Evolutionary conservation across 2,329 filamentous ascomycete genomes (phyloP).

Genomic region (Atkinsonella texensis): DNA sequence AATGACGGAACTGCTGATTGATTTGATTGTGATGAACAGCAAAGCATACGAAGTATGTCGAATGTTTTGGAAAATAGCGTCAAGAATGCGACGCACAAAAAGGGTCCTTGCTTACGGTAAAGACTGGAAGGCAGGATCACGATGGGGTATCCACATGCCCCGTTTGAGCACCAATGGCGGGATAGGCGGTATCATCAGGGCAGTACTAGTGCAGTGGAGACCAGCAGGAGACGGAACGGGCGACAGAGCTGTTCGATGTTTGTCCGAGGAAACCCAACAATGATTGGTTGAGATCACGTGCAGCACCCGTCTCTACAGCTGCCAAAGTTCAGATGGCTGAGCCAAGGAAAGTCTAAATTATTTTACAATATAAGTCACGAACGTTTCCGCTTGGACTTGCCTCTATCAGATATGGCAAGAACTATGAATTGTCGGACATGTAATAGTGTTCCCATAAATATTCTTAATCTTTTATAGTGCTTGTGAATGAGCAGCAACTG

Average conservation of each 20-base stretch:
- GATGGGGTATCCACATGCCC: constrained; percentile 1
- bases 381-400: too few relatives aligned
- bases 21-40: not conserved
- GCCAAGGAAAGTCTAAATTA: too few relatives aligned
- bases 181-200: not conserved
- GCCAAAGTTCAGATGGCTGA: not conserved
- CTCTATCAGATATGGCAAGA: too few relatives aligned
- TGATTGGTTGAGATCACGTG: constrained; percentile 1
- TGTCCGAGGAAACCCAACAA: not conserved
- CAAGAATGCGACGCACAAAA: constrained; percentile 1
- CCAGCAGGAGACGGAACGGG: not conserved
- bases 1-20: not conserved
- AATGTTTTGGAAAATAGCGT: not conserved
- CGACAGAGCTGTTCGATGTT: not conserved
- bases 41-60: not conserved
- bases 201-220: not conserved
- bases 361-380: too few relatives aligned
- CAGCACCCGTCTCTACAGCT: not conserved
- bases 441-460: too few relatives aligned
- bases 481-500: too few relatives aligned
- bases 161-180: constrained; percentile 4
- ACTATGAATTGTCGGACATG: too few relatives aligned
- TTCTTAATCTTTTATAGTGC: too few relatives aligned
- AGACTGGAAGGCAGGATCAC: not conserved
- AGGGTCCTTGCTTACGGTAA: not conserved